These are phyloP conservation scores for Ilex paraguariensis DNA, from an alignment of 305 asterid genomes.

Conservation along the genomic window DNA sequence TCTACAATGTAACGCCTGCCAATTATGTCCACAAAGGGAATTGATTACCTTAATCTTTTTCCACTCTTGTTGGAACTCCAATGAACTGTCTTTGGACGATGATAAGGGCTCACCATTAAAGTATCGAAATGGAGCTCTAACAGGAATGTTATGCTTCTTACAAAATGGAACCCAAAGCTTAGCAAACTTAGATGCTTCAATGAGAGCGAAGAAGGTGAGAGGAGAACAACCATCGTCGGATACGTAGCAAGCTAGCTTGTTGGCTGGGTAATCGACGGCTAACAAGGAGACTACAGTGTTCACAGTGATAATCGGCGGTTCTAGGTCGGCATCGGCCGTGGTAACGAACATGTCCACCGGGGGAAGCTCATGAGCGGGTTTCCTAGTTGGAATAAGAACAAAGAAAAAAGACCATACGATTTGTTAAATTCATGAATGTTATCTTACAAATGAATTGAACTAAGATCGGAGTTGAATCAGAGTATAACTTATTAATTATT, in stretches of 20 bases:
- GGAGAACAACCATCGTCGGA: conserved; percentile 41
- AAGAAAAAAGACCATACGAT: too few relatives aligned
- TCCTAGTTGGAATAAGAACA: not conserved
- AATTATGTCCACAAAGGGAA: too few relatives aligned
- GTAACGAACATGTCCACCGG: conserved; percentile 37
- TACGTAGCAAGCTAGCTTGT: conserved; percentile 30
- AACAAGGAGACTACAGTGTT: conserved; percentile 36
- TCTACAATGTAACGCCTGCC: too few relatives aligned
- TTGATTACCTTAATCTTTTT: conserved; percentile 25
- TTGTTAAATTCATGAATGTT: too few relatives aligned
- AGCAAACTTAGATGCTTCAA: conserved; percentile 31
- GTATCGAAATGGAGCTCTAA: conserved; percentile 36
- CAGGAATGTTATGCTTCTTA: conserved; percentile 18
- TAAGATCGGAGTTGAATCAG: too few relatives aligned
- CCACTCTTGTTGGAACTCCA: conserved; percentile 22
- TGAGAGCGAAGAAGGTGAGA: conserved; percentile 27
- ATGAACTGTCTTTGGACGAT: not conserved
- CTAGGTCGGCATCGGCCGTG: conserved; percentile 30
- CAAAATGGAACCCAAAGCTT: conserved; percentile 36
- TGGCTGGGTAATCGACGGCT: conserved; percentile 30
- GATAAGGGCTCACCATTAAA: conserved; percentile 9
- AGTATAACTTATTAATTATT: too few relatives aligned
- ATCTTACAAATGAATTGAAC: too few relatives aligned
- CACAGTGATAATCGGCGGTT: conserved; percentile 30
- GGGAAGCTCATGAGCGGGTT: conserved; percentile 14